Percentiles rank a stretch among this genome's conserved stretches.
Conservation (phyloP, 306 rosid genomes). For the Styphnolobium japonicum region DNA sequence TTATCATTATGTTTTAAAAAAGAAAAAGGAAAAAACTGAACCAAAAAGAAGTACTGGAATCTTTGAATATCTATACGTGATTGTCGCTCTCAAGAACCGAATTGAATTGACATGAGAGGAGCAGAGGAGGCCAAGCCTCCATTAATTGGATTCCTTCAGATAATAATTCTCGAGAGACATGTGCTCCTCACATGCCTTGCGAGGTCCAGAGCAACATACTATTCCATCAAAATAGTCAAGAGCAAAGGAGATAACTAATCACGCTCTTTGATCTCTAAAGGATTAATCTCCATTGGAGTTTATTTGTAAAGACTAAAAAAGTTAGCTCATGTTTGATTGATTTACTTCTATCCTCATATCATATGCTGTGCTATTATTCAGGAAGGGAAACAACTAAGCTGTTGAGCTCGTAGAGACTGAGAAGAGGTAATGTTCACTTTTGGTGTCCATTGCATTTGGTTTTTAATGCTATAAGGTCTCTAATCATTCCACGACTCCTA, state of each 20-base stretch:
- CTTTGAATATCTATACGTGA: not conserved
- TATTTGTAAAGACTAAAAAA: not conserved
- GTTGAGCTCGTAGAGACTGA: slow-evolving; percentile 54
- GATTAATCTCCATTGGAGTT: not conserved
- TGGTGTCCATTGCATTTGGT: not conserved
- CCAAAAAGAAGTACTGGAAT: not conserved
- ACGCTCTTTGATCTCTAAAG: not conserved
- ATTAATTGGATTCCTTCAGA: slow-evolving; percentile 44
- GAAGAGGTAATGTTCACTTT: slow-evolving; percentile 47
- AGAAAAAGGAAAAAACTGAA: not conserved
- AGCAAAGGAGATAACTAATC: too few relatives aligned
- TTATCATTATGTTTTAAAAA: not conserved
- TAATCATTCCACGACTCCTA: not conserved
- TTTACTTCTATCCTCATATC: not conserved
- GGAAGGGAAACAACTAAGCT: slow-evolving; percentile 72
- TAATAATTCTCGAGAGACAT: slow-evolving; percentile 20
- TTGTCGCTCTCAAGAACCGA: slow-evolving; percentile 19
- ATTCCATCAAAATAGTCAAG: too few relatives aligned
- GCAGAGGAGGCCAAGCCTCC: slow-evolving; percentile 22
- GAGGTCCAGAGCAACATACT: not conserved
- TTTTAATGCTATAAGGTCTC: not conserved
- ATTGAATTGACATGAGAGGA: slow-evolving; percentile 52
- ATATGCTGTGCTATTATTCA: slow-evolving; percentile 38
- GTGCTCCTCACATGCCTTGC: slow-evolving; percentile 36
- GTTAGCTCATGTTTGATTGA: not conserved